Evolutionary conservation across 2,329 filamentous ascomycete species (phyloP), one percentile per base, ranked within the genome.

Genomic region (Alternaria sp.): DNA sequence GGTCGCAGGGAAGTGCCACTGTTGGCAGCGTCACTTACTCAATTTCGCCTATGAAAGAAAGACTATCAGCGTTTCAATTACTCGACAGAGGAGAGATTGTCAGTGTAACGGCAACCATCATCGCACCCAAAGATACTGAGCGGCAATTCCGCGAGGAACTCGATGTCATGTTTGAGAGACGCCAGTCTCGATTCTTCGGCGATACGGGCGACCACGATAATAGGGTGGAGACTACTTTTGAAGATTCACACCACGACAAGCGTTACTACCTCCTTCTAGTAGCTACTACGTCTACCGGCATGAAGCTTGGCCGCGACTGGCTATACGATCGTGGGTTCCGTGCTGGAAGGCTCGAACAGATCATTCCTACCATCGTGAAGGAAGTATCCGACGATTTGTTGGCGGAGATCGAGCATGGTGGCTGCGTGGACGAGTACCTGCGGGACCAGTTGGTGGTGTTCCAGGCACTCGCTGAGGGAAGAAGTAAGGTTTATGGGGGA

Each of bases 361-460:
- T 74, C 2, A 67, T 82, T 2, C 69, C 71, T 2, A 68, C 72
- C 3, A 75, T 88, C 40, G 80, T 83, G 5, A 75, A 81, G 28
- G 73, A 74, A 8, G 85, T 86, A 5, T 79, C 83, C 4, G 71
- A 77, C 1, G 78, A 83, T 10, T 74, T 89, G 32, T 69, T 81
- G 1, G 52, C 67, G 1, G 86, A 89, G 61, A 74, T 86, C 47
- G 72, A 76, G 12, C 78, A 82, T 61, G 80, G 77, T 0, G 82
- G 84, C 0, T 85, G 82, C 67, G 82, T 88, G 5, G 87, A 89
- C 68, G 81, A 83, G 70, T 81, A 83, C 64, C 82, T 88, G 82
- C 78, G 85, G 46, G 88, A 89, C 73, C 87, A 89, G 69, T 67
- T 89, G 25, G 84, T 88, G 1, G 81, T 89, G 1, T 89, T 88